Evolutionary conservation across 257 asterid species (phyloP), one percentile per base, ranked within the genome.

Genomic region (Salvia rosmarinus): DNA sequence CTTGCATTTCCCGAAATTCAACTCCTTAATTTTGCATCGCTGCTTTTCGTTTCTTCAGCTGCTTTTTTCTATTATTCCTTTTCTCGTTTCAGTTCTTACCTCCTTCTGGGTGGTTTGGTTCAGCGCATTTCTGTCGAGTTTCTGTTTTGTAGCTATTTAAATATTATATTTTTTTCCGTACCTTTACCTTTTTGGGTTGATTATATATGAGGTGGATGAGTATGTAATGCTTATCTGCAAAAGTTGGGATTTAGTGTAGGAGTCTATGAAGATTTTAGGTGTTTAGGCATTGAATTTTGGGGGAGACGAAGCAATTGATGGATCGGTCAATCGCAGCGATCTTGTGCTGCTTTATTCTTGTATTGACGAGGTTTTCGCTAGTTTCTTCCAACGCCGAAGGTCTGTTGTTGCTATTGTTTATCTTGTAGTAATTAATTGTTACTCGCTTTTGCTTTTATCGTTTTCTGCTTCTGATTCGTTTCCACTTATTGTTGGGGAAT

Each of bases 331-430:
- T 80, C 47, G 56, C 79, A 19, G 42, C 81, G 87, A 82, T 90
- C 85, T 78, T 82, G 54, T 77, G 23, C 71, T 85, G 80, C 80
- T 77, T 84, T 37, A n/a, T 78, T 68, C 72, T 83, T 64, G 58
- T 88, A 21, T 69, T 85, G 12, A 65, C 73, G 39, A 67, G 76
- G 74, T 50, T 83, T 70, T 79, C 77, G 34, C 88, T 56, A 17
- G 96, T 86, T 72, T 85, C 86, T 60, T 68, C 85, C 56, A 93
- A 93, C 83, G 89, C 84, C 19, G 98, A 93, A 93, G 98, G 98
- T 93, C 55, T 30, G 77, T 55, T 73, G 19, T 37, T 16, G 19
- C 34, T n/a, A 5, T 37, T 37, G 44, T 39, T 39, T 62, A 12
- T 10, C 51, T 63, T 54, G 50, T 4, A 16, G 16, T 25, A 23